Base-by-base conservation (phyloP, 371 early-diverging fungal genomes). In the Mortierella sp. region DNA sequence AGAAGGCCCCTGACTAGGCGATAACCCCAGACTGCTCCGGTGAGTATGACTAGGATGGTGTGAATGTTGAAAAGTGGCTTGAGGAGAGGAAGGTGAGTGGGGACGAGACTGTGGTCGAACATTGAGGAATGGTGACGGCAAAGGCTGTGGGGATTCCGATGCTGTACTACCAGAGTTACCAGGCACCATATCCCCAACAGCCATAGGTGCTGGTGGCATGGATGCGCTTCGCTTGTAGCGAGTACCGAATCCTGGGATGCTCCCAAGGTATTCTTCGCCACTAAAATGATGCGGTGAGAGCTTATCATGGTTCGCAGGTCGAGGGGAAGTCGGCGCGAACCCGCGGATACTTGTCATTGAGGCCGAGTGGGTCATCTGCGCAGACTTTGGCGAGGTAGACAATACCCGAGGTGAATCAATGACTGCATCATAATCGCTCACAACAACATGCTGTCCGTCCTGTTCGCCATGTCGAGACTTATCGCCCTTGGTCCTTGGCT, bases 201-300 rank as follows among this genome's bases (percentile, higher is more conserved):
- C 17, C 31, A 50, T 6, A 12, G 76, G 70, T 9, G 62, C 60
- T 7, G 76, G 76, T 4, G 76, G 76, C 65, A 69, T 69, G 1
- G 76, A 75, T 0, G 64, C 50, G 19, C 76, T 75, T 7, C 76
- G 60, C 41, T 60, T 68, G 56, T 26, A 75, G 0, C 76, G 63
- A 2, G 76, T 75, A 11, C 28, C 56, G 27, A 48, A 52, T 27
- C 50, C 26, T 23, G 42, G 19, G 2, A 55, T 30, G 7, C 46
- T 55, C 12, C 31, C 56, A 14, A 21, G 14, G 21, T 42, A 30
- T n/a, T 41, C 53, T 15, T 50, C 19, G 24, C 47, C 24, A 44
- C 19, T 4, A 21, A 44, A 3, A 19, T 11, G 12, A 4, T 11
- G 46, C 0, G 62, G 51, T 15, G 62, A 39, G 0, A 42, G 44